Conservation (phyloP, 768 basidiomycete species). For the Hydnum rufescens region DNA sequence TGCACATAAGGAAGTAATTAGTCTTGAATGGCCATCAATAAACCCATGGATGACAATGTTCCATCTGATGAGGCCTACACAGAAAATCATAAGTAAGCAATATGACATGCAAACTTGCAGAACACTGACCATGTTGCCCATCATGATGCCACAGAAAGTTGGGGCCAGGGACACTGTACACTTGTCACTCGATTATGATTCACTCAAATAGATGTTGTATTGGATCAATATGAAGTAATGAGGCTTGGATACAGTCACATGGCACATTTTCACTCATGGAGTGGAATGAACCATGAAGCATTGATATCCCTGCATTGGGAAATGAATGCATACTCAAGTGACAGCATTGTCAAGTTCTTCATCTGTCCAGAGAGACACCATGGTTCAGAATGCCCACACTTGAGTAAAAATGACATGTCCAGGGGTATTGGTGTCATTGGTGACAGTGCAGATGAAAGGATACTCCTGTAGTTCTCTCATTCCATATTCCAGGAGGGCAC, state of each 20-base stretch:
- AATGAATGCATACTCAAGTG: neutral
- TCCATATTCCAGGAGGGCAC: conserved; percentile 7
- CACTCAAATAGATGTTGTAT: conserved; percentile 5
- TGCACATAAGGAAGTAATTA: conserved; percentile 4
- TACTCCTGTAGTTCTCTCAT: neutral
- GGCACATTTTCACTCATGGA: neutral
- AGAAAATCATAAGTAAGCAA: neutral
- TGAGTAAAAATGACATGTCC: conserved; percentile 9
- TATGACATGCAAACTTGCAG: neutral
- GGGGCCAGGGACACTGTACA: conserved; percentile 13
- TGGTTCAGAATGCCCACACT: neutral
- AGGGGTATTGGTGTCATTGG: neutral
- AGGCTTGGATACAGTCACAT: neutral
- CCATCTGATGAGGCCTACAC: conserved; percentile 12
- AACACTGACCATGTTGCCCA: conserved; percentile 14
- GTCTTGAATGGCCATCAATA: conserved; percentile 14
- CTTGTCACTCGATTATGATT: conserved; percentile 7
- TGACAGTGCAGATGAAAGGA: neutral
- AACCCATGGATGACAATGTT: conserved; percentile 14
- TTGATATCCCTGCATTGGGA: conserved; percentile 9
- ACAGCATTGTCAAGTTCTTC: conserved; percentile 9
- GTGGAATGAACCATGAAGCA: conserved; percentile 9
- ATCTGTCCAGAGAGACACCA: conserved; percentile 2
- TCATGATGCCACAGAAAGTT: conserved; percentile 17
- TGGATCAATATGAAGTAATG: neutral